Conservation (phyloP, 176 grass and related monocot genomes). For the Bonia amplexicaulis region DNA sequence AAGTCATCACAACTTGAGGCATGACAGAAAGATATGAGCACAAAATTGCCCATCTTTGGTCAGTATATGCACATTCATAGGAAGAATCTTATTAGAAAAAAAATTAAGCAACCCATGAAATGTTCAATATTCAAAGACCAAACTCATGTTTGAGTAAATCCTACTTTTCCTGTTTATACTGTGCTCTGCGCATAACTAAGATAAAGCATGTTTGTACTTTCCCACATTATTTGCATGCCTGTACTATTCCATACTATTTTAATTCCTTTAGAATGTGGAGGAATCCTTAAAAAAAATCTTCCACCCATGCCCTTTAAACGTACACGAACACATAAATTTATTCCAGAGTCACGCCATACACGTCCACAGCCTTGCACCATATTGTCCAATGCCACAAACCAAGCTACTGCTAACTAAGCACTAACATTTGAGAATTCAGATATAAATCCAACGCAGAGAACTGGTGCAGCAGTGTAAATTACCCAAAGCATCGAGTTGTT, state of each 20-base stretch:
- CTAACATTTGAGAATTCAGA: not conserved
- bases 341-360: not conserved
- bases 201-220: conserved; percentile 17
- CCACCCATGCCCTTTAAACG: not conserved
- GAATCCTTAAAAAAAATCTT: conserved; percentile 15
- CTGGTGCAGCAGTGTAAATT: conserved; percentile 19
- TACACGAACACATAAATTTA: not conserved
- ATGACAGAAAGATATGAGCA: not conserved
- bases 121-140: conserved; percentile 27
- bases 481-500: conserved; percentile 91
- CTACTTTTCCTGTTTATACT: conserved; percentile 1
- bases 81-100: not conserved
- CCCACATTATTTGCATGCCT: conserved; percentile 28
- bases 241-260: not conserved
- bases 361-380: conserved; percentile 4
- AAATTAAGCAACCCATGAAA: not conserved
- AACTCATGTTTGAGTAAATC: not conserved
- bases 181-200: not conserved
- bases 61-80: not conserved
- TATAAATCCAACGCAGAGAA: not conserved
- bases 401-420: not conserved
- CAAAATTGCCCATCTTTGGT: not conserved
- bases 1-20: not conserved
- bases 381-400: conserved; percentile 5
- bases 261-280: not conserved